phyloP scores from a whole-genome alignment of 2,329 filamentous ascomycete genomes.

The Trichoderma guizhouense region DNA sequence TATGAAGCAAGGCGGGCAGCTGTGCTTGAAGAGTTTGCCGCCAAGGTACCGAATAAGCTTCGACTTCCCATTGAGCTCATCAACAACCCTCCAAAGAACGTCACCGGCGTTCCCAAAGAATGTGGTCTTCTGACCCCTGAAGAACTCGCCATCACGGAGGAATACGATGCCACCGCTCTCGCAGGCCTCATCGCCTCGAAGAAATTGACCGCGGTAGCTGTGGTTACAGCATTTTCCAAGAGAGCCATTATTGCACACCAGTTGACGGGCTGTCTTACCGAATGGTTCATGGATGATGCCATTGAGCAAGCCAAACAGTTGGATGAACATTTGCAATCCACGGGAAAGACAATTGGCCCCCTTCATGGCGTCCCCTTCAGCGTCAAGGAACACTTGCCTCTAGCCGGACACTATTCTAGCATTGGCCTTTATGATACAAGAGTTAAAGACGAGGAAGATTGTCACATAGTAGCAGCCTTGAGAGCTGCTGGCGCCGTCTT shows the following conservation, averaged over 20 bases:
- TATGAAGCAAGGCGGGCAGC: constrained; percentile 26
- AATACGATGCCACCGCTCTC: constrained; percentile 42
- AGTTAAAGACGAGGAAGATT: constrained; percentile 49
- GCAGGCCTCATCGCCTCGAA: constrained; percentile 36
- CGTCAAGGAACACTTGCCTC: constrained; percentile 60
- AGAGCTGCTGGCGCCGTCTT: constrained; percentile 58
- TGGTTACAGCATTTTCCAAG: constrained; percentile 50
- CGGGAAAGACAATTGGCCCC: constrained; percentile 48
- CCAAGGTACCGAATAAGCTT: constrained; percentile 31
- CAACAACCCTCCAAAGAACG: constrained; percentile 30
- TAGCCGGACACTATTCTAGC: constrained; percentile 47
- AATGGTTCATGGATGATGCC: constrained; percentile 50
- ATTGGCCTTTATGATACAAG: constrained; percentile 51
- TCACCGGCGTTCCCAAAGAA: constrained; percentile 33
- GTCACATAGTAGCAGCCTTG: constrained; percentile 55
- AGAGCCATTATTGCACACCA: constrained; percentile 54
- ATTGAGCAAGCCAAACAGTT: constrained; percentile 38
- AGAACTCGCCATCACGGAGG: constrained; percentile 49
- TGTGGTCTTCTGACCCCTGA: constrained; percentile 42
- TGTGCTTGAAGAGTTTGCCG: constrained; percentile 31
- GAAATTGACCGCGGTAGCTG: constrained; percentile 38
- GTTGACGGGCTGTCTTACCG: constrained; percentile 49
- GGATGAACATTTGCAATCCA: constrained; percentile 39
- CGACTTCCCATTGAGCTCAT: constrained; percentile 29
- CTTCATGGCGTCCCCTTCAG: constrained; percentile 52